Evolutionary conservation across 2,329 filamentous ascomycete species (phyloP), one percentile per base, ranked within the genome.

Genomic region (Lasiodiplodia hormozganensis): DNA sequence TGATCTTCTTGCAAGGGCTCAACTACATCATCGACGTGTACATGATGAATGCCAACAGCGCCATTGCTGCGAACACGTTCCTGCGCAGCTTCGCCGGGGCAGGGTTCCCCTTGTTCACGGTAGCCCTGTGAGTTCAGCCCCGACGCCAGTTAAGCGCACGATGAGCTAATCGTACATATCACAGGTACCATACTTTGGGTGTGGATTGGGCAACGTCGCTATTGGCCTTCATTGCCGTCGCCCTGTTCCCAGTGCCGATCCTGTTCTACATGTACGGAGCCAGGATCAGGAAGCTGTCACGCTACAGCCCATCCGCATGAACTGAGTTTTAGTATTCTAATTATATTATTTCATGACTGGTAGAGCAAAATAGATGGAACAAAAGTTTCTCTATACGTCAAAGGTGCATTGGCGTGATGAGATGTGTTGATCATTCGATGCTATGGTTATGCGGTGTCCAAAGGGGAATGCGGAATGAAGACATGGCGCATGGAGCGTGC

Each of bases 11-110:
- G 70, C 78, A 81, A 25, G 81, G 78, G 1, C 70, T 83, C 49
- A 82, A 81, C 69, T 85, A 84, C 71, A 77, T 84, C 54, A 79
- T 85, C 60, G 82, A 84, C 69, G 78, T 79, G 12, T 84, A 84
- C 68, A 69, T 79, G 8, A 75, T 78, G 71, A 71, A 77, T 58
- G 76, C 76, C 8, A 79, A 78, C 54, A 68, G 62, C n/a, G 73
- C 71, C 8, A 70, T 75, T 28, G 73, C 71, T 10, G 73, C 70
- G 12, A 75, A 74, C 60, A 75, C 73, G 2, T 71, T 75, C 43
- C 2, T 75, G 43, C 56, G 74, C 11, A 70, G 69, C 51, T 53
- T 70, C 4, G 70, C 73, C 34, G 73, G 71, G 4, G 72, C 71
- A 7, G 72, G 70, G 1, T 75, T 76, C 65, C 72, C 73, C 5